Percentiles rank a stretch among this genome's conserved stretches.
Evolutionary conservation across 2,329 filamentous ascomycete genomes (phyloP).

Genomic region (Ophiostoma sp.): DNA sequence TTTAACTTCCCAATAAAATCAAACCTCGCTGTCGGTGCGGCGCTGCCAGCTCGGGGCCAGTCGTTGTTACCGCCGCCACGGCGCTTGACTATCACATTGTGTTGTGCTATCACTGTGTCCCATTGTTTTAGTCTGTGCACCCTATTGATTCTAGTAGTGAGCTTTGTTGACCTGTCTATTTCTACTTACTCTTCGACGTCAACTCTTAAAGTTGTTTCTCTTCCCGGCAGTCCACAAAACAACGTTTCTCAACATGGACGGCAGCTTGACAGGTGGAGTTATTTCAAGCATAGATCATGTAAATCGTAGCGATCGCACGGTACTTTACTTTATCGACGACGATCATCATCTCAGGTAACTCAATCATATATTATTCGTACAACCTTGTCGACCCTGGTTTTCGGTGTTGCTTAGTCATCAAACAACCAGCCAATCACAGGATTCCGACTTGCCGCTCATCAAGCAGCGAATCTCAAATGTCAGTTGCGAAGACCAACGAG

Average conservation of each 20-base stretch:
- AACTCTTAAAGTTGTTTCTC: no score
- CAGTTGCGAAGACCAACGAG: not conserved
- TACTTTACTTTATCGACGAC: not conserved
- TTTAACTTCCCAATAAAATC: not conserved
- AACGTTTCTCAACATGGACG: not conserved
- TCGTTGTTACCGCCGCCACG: not conserved
- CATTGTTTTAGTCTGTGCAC: no score
- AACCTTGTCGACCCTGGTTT: no score
- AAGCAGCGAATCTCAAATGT: not conserved
- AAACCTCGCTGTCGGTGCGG: not conserved
- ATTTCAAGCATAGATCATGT: not conserved
- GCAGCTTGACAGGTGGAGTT: not conserved
- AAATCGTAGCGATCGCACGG: not conserved
- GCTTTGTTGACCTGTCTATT: no score
- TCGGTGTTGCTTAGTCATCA: constrained; percentile 8
- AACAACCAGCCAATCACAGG: not conserved
- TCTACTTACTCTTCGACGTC: no score
- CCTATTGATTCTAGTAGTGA: no score
- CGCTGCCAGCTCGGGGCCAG: not conserved
- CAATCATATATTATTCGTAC: not conserved
- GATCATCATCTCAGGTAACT: not conserved
- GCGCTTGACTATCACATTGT: not conserved
- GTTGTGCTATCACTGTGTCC: no score
- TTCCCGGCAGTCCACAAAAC: not conserved
- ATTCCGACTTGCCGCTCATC: not conserved